Evolutionary conservation across 805 yeast genomes (phyloP).

Genomic region (Metschnikowia cerradonensis): DNA sequence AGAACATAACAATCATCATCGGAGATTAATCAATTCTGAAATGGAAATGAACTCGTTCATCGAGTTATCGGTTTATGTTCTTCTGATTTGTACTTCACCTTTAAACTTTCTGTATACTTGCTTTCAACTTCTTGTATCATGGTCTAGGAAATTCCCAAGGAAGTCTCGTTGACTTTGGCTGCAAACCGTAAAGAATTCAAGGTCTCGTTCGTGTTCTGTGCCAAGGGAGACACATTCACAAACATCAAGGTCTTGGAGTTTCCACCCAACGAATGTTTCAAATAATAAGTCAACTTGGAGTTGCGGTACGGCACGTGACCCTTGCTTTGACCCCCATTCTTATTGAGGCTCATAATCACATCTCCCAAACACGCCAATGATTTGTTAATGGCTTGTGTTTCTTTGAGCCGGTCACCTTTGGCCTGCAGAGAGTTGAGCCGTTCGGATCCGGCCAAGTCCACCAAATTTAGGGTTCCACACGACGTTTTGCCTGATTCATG

Average conservation of each 20-base stretch:
- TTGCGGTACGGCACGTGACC: slow-evolving; percentile 64
- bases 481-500: slow-evolving; percentile 42
- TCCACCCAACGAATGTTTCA: slow-evolving; percentile 82
- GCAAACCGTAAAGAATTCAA: slow-evolving; percentile 87
- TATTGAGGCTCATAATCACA: slow-evolving; percentile 70
- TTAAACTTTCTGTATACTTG: neutral
- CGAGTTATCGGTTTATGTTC: slow-evolving; percentile 28
- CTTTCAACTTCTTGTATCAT: too few species aligned
- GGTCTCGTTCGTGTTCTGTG: slow-evolving; percentile 66
- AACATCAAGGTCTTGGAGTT: slow-evolving; percentile 89
- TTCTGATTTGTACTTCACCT: too few species aligned
- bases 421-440: slow-evolving; percentile 71
- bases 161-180: slow-evolving; percentile 66
- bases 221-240: slow-evolving; percentile 76
- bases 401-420: slow-evolving; percentile 74
- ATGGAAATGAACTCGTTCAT: slow-evolving; percentile 57
- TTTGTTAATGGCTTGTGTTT: slow-evolving; percentile 85
- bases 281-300: slow-evolving; percentile 73
- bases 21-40: slow-evolving; percentile 60
- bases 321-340: slow-evolving; percentile 26
- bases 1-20: too few species aligned
- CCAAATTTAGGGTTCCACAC: slow-evolving; percentile 57
- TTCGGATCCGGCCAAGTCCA: slow-evolving; percentile 95
- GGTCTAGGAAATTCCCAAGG: neutral
- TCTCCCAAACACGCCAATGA: slow-evolving; percentile 87